These are phyloP conservation scores for Penicillium verhagenii DNA, from an alignment of 495 filamentous ascomycete species.

Conservation along the genomic window DNA sequence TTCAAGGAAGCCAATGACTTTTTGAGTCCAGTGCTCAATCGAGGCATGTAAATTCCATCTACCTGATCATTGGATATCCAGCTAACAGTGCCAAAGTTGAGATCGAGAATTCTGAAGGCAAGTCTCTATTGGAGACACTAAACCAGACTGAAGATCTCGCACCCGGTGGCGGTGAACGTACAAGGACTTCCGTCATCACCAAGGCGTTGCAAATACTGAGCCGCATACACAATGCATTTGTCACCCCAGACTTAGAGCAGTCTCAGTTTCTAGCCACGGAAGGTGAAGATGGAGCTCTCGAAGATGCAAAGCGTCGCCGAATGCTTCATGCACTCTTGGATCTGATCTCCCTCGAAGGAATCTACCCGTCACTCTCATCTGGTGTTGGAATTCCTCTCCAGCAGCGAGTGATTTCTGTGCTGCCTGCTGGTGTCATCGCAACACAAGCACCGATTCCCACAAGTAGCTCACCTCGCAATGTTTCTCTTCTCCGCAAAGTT, in stretches of 20 bases:
- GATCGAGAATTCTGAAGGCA: slow-evolving; percentile 34
- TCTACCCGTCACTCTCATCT: slow-evolving; percentile 53
- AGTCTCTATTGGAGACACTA: slow-evolving; percentile 41
- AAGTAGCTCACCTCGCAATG: slow-evolving; percentile 27
- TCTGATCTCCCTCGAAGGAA: slow-evolving; percentile 53
- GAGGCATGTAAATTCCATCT: slow-evolving; percentile 37
- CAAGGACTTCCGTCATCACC: slow-evolving; percentile 30
- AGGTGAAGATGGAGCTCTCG: slow-evolving; percentile 29
- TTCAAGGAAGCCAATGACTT: slow-evolving; percentile 41
- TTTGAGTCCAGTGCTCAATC: slow-evolving; percentile 41
- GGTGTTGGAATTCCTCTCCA: slow-evolving; percentile 57
- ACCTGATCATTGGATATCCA: slow-evolving; percentile 1
- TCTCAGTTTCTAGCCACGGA: slow-evolving; percentile 4
- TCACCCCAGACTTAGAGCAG: slow-evolving; percentile 20
- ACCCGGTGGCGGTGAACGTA: slow-evolving; percentile 5
- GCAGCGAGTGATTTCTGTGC: slow-evolving; percentile 50
- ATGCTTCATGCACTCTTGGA: slow-evolving; percentile 52
- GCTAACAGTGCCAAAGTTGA: slow-evolving; percentile 42
- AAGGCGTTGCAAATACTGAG: slow-evolving; percentile 39
- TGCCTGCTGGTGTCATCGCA: slow-evolving; percentile 46
- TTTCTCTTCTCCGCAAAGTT: slow-evolving; percentile 31
- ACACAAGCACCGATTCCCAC: slow-evolving; percentile 26
- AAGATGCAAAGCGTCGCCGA: slow-evolving; percentile 47
- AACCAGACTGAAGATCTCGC: neutral
- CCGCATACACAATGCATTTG: slow-evolving; percentile 40